Percentiles rank a stretch among this genome's conserved stretches.
phyloP scores from a whole-genome alignment of 164 flowering plant genomes.

The Cinnamomum chago region DNA sequence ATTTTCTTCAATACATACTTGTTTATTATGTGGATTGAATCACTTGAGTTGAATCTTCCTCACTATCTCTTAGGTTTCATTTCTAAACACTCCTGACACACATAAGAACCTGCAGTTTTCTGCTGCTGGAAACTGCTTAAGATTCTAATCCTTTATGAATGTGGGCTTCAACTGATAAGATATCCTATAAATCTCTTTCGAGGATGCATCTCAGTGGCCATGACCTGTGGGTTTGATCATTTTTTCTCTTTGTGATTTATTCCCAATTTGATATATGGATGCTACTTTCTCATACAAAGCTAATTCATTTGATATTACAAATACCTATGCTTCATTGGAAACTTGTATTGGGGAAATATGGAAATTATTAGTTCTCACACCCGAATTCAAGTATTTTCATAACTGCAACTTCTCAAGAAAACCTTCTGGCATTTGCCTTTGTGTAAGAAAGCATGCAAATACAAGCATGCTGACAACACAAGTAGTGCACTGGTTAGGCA shows the following conservation, averaged over 20 bases:
- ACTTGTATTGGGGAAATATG: neutral
- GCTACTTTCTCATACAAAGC: neutral
- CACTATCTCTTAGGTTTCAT: neutral
- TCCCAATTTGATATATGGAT: neutral
- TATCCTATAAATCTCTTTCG: neutral
- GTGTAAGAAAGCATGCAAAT: neutral
- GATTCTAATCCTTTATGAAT: neutral
- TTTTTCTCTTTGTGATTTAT: too few species aligned
- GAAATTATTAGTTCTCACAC: too few species aligned
- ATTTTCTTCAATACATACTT: neutral
- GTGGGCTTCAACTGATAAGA: neutral
- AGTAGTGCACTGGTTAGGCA: too few species aligned
- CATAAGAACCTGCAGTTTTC: neutral
- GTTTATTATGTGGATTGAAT: neutral
- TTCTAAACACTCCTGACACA: neutral
- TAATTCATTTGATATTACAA: neutral
- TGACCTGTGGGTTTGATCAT: neutral
- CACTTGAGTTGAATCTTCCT: neutral
- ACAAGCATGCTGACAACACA: neutral
- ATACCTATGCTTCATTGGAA: neutral
- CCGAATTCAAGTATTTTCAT: neutral
- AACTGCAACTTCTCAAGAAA: neutral
- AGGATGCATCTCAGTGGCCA: neutral
- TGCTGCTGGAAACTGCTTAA: neutral
- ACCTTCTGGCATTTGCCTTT: neutral